Percentiles rank a stretch among this genome's conserved stretches.
These are phyloP conservation scores for Tuctoria greenei DNA, from an alignment of 176 grass and related monocot genomes.

Conservation along the genomic window DNA sequence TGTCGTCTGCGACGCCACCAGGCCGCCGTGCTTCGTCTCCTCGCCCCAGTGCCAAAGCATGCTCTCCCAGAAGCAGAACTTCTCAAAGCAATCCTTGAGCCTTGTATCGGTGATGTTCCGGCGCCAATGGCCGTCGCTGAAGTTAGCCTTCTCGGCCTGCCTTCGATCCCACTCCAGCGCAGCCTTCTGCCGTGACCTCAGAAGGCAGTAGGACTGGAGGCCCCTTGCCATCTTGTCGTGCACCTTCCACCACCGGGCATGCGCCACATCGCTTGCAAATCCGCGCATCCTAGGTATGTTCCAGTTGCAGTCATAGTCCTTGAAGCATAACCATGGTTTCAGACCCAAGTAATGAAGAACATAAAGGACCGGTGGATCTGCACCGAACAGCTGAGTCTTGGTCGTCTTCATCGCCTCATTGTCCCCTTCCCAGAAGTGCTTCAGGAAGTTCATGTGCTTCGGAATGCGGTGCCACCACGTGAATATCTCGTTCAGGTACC, in stretches of 20 bases:
- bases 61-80: conserved; percentile 90
- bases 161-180: conserved; percentile 74
- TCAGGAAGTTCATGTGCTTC: conserved; percentile 80
- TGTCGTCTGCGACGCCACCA: background rate
- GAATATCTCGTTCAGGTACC: conserved; percentile 95
- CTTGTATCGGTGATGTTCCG: conserved; percentile 67
- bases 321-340: conserved; percentile 94
- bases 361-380: conserved; percentile 62
- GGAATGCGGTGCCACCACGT: conserved; percentile 97
- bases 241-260: conserved; percentile 73
- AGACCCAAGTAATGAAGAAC: conserved; percentile 79
- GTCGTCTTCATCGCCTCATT: conserved; percentile 48
- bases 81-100: conserved; percentile 70
- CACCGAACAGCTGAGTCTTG: conserved; percentile 70
- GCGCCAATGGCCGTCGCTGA: conserved; percentile 68
- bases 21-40: background rate
- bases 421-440: conserved; percentile 96
- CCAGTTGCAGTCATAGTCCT: conserved; percentile 95
- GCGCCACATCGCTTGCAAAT: conserved; percentile 77
- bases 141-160: conserved; percentile 72
- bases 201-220: conserved; percentile 66
- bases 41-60: conserved; percentile 91
- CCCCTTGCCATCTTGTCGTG: conserved; percentile 66
- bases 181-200: conserved; percentile 72
- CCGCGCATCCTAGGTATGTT: conserved; percentile 49